phyloP scores from a whole-genome alignment of 345 rosid genomes.

The Melastoma malabathricum region DNA sequence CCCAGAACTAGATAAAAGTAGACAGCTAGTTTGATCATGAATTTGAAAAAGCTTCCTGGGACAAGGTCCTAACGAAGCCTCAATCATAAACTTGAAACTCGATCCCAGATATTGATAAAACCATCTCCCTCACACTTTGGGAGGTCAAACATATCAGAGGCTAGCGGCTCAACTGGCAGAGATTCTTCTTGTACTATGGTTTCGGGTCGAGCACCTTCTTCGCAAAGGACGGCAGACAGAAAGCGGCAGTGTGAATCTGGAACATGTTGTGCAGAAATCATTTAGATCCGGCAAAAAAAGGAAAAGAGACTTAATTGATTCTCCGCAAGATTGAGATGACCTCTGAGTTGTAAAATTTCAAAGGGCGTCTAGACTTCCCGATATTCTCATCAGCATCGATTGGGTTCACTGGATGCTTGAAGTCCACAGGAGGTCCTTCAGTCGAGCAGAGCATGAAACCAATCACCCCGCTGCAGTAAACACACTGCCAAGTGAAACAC shows the following conservation, averaged over 20 bases:
- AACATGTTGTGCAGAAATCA: not conserved
- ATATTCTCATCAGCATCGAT: constrained; percentile 12
- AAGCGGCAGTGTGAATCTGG: constrained; percentile 82
- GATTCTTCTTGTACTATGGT: constrained; percentile 11
- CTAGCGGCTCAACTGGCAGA: not conserved
- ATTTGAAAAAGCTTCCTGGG: no score
- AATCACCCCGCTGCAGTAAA: constrained; percentile 40
- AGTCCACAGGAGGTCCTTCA: constrained; percentile 50
- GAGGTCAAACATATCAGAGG: no score
- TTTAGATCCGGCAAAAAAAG: no score
- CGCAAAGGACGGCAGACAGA: constrained; percentile 73
- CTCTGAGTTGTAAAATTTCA: constrained; percentile 50
- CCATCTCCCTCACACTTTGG: no score
- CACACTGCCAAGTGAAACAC: not conserved
- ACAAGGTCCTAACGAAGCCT: no score
- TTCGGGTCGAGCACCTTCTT: constrained; percentile 55
- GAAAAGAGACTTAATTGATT: no score
- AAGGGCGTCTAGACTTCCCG: constrained; percentile 5
- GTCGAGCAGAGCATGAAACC: constrained; percentile 69
- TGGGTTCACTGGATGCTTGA: constrained; percentile 36
- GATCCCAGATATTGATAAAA: no score
- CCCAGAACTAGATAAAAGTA: no score
- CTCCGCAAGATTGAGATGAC: constrained; percentile 7
- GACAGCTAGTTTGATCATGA: no score
- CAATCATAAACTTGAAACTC: no score